phyloP scores from a whole-genome alignment of 371 early-diverging fungal species.

The Polyrhizophydium stewartii region DNA sequence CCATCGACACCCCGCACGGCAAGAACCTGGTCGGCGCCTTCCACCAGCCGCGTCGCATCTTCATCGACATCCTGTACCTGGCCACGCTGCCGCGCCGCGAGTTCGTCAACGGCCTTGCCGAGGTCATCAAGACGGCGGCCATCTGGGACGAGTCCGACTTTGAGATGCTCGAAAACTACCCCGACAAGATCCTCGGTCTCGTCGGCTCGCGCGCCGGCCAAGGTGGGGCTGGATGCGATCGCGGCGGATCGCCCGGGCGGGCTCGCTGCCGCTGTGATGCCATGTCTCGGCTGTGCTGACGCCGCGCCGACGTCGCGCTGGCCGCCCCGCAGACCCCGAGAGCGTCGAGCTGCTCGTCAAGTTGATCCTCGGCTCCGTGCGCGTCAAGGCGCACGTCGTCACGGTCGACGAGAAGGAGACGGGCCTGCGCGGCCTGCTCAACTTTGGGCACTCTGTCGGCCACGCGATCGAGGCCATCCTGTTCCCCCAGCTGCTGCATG shows the following conservation, averaged over 20 bases:
- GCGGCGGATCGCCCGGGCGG: neutral
- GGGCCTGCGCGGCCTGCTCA: slow-evolving; percentile 90
- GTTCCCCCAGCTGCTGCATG: slow-evolving; percentile 87
- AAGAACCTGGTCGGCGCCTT: slow-evolving; percentile 97
- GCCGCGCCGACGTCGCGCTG: neutral
- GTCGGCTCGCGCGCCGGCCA: neutral
- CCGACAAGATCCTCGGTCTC: slow-evolving; percentile 54
- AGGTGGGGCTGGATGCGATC: neutral
- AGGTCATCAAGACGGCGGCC: slow-evolving; percentile 96
- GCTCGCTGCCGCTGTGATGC: no score
- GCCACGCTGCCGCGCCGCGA: slow-evolving; percentile 88
- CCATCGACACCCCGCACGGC: slow-evolving; percentile 91
- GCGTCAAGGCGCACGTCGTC: slow-evolving; percentile 92
- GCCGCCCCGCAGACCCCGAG: slow-evolving; percentile 5
- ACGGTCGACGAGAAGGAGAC: slow-evolving; percentile 94
- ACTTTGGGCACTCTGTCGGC: slow-evolving; percentile 96
- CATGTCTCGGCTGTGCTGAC: no score
- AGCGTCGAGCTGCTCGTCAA: slow-evolving; percentile 67
- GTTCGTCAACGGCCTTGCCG: slow-evolving; percentile 96
- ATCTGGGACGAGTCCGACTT: slow-evolving; percentile 89
- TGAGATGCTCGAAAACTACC: slow-evolving; percentile 77
- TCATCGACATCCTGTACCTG: slow-evolving; percentile 83
- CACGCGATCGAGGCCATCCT: slow-evolving; percentile 95
- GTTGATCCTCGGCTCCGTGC: slow-evolving; percentile 82
- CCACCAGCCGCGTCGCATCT: slow-evolving; percentile 93